Conservation (phyloP, 192 early-diverging fungal genomes). For the Piromyces sp. region DNA sequence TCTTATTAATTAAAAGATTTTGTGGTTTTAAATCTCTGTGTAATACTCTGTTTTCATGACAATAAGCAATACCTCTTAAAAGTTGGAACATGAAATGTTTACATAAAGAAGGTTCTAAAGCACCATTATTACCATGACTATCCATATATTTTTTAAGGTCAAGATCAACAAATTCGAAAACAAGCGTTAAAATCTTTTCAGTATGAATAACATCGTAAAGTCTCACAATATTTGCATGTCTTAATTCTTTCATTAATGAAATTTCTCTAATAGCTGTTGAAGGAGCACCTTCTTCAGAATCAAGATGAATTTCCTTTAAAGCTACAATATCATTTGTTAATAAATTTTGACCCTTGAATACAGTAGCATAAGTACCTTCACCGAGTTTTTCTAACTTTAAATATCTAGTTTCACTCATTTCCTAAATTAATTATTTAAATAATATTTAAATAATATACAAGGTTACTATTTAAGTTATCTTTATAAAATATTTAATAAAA, state of each 20-base stretch:
- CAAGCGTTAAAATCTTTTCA: constrained; percentile 66
- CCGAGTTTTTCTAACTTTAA: constrained; percentile 81
- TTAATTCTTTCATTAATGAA: constrained; percentile 90
- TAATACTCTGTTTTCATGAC: constrained; percentile 67
- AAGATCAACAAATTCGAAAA: constrained; percentile 77
- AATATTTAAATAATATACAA: too few species aligned
- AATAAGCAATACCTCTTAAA: constrained; percentile 63
- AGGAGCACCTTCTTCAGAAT: constrained; percentile 72
- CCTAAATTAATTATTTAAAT: too few species aligned
- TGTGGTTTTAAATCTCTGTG: constrained; percentile 73
- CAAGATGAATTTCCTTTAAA: constrained; percentile 85
- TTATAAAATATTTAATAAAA: too few species aligned
- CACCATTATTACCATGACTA: constrained; percentile 41
- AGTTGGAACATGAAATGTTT: constrained; percentile 73
- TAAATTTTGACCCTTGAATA: constrained; percentile 67
- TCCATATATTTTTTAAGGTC: constrained; percentile 81
- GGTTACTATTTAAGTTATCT: too few species aligned
- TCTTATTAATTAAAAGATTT: constrained; percentile 63
- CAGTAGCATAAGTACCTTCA: constrained; percentile 90
- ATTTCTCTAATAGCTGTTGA: constrained; percentile 97
- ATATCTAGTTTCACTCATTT: constrained; percentile 22
- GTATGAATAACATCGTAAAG: constrained; percentile 71
- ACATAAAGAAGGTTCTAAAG: constrained; percentile 39
- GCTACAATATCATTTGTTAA: constrained; percentile 74
- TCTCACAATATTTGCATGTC: constrained; percentile 78